phyloP scores from a whole-genome alignment of 2,329 filamentous ascomycete genomes.

The Dactylellina cionopaga region DNA sequence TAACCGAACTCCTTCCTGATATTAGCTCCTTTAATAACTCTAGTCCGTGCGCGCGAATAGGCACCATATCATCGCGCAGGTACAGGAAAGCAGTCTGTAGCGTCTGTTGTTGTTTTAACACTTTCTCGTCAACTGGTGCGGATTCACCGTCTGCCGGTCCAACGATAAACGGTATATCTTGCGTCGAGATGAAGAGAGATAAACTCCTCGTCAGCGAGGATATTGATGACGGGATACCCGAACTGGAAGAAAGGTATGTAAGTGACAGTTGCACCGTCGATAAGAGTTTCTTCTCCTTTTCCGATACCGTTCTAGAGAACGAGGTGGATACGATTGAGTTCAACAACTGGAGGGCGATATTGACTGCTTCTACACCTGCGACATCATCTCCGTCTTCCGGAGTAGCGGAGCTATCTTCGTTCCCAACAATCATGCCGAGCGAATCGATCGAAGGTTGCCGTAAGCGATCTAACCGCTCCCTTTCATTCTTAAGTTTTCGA shows the following conservation, averaged over 20 bases:
- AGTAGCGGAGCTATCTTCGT: constrained; percentile 67
- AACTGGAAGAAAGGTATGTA: constrained; percentile 49
- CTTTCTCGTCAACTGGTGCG: constrained; percentile 61
- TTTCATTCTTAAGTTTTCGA: constrained; percentile 61
- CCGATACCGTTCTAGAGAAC: constrained; percentile 58
- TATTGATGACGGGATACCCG: constrained; percentile 42
- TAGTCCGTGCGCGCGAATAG: constrained; percentile 73
- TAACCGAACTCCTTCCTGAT: constrained; percentile 66
- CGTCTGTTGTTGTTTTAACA: constrained; percentile 64
- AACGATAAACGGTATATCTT: constrained; percentile 31
- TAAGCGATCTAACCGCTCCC: constrained; percentile 59
- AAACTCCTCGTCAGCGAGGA: constrained; percentile 56
- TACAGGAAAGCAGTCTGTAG: constrained; percentile 73
- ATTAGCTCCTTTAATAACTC: constrained; percentile 71
- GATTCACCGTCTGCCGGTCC: background rate
- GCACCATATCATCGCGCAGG: constrained; percentile 72
- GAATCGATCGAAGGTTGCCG: constrained; percentile 64
- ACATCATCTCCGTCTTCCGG: constrained; percentile 66
- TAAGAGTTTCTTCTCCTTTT: constrained; percentile 56
- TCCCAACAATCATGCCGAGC: constrained; percentile 61
- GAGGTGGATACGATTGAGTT: constrained; percentile 59
- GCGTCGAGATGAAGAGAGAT: constrained; percentile 54
- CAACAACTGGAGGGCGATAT: constrained; percentile 62
- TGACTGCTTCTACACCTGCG: constrained; percentile 62
- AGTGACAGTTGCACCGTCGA: constrained; percentile 55